These are phyloP conservation scores for Vitis amurensis DNA, from an alignment of 164 flowering plant genomes.

Conservation along the genomic window DNA sequence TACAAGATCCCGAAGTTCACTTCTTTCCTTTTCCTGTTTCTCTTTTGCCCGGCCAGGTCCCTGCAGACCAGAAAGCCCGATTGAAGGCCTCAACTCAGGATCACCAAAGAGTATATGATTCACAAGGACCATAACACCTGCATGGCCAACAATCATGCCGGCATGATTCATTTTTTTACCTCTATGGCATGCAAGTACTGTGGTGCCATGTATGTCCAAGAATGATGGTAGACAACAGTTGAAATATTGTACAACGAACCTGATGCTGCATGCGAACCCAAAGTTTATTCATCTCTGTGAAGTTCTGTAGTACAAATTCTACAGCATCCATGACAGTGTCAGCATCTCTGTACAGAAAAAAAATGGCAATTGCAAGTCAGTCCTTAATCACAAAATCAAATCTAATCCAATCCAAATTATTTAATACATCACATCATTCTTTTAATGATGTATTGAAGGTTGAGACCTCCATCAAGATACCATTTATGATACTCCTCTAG, in stretches of 20 bases:
- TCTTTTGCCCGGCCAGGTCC: constrained; percentile 91
- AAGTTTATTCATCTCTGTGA: constrained; percentile 93
- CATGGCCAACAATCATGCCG: constrained; percentile 81
- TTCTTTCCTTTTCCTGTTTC: constrained; percentile 96
- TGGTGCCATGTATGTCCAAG: constrained; percentile 50
- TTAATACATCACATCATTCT: too few relatives aligned
- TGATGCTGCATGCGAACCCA: constrained; percentile 99
- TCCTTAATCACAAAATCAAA: too few relatives aligned
- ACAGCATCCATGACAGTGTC: constrained; percentile 84
- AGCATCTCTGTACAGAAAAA: constrained; percentile 55
- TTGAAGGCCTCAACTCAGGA: constrained; percentile 88
- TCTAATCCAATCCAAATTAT: too few relatives aligned
- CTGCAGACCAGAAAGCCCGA: constrained; percentile 97
- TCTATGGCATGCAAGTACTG: constrained; percentile 53
- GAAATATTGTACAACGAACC: constrained; percentile 53
- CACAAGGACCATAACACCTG: constrained; percentile 73
- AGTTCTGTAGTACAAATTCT: constrained; percentile 92
- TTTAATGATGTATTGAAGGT: too few relatives aligned
- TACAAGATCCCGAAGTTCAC: constrained; percentile 99
- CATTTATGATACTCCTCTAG: too few relatives aligned
- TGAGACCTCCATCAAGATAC: too few relatives aligned
- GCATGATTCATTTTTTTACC: constrained; percentile 52
- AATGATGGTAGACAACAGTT: constrained; percentile 34
- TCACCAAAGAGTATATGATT: constrained; percentile 82
- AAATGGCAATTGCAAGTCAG: neutral